Conservation (phyloP, 2,329 filamentous ascomycete species). For the Xylaria sp. region DNA sequence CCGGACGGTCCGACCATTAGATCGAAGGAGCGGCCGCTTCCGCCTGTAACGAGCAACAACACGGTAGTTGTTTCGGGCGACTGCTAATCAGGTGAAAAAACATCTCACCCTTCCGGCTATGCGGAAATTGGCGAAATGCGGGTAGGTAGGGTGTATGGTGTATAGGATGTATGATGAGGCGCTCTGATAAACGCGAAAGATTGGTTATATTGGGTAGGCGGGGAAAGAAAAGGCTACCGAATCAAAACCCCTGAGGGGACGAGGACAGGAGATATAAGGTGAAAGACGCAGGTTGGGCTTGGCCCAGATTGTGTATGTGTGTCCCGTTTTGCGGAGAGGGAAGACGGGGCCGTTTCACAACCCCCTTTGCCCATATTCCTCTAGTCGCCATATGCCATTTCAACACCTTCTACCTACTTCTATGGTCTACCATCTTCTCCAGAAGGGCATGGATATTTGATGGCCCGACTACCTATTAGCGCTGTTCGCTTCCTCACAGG, state of each 20-base stretch:
- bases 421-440: neutral
- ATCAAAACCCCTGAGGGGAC: constrained; percentile 12
- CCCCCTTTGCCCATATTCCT: constrained; percentile 17
- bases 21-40: constrained; percentile 23
- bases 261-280: constrained; percentile 25
- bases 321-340: constrained; percentile 20
- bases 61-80: constrained; percentile 17
- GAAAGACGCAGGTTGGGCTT: constrained; percentile 22
- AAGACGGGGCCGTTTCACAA: constrained; percentile 24
- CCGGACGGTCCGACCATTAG: constrained; percentile 27
- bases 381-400: constrained; percentile 18
- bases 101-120: constrained; percentile 24
- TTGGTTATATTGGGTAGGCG: constrained; percentile 22
- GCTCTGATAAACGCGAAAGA: constrained; percentile 24
- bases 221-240: constrained; percentile 24
- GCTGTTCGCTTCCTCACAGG: neutral
- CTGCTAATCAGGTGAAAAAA: constrained; percentile 7
- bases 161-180: too few species aligned
- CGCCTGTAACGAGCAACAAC: constrained; percentile 10
- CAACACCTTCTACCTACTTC: neutral
- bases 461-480: constrained; percentile 20
- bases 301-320: constrained; percentile 17
- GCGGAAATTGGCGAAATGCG: constrained; percentile 16
- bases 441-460: constrained; percentile 29
- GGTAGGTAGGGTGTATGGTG: too few species aligned